Base-by-base conservation (phyloP, 441 rosid species). In the Gossypium aridum region DNA sequence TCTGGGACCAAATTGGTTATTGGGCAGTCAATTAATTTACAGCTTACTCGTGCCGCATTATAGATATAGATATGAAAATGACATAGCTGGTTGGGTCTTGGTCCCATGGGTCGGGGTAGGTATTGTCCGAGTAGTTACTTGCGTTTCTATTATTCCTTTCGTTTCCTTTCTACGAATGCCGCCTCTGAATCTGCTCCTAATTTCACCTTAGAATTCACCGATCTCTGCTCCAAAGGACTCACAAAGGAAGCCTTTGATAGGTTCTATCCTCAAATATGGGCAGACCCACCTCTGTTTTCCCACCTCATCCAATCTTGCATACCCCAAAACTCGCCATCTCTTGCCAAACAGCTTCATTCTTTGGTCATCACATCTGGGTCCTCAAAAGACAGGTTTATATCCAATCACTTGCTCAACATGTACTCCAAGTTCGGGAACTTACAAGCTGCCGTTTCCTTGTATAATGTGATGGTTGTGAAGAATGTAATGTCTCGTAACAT, bases 401-500 rank as follows among this genome's bases (percentile, higher is more conserved):
- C 85, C 71, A 92, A 94, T 64, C 96, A 94, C 76, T 84, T 92
- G 45, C 80, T 92, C 66, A 94, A 85, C 72, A 77, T 91, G 85
- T 94, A 90, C 83, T 87, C 80, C 70, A 90, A 94, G 77, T 72
- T 85, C 39, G 90, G 91, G 3, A 84, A 90, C 60, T 55, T 90
- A 39, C 75, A 75, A 22, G 75, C 81, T 0, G 87, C 90, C 12
- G 61, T 87, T 22, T 20, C 82, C 0, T 73, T 92, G 80, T 92
- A 90, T 64, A 77, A 72, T 0, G 71, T 56, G 8, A 86, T 90
- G 87, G 82, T 80, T 0, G 75, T 72, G 80, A 88, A 83, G 71
- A 92, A 94, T 76, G 55, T 81, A 49, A 94, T 90, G 97, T 91
- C 98, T 5, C 79, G 86, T 39, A 92, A 94, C 80, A 91, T 92